Evolutionary conservation across 2,329 filamentous ascomycete genomes (phyloP), one percentile per base, ranked within the genome.

Genomic region (Phaeosphaeria sp.): DNA sequence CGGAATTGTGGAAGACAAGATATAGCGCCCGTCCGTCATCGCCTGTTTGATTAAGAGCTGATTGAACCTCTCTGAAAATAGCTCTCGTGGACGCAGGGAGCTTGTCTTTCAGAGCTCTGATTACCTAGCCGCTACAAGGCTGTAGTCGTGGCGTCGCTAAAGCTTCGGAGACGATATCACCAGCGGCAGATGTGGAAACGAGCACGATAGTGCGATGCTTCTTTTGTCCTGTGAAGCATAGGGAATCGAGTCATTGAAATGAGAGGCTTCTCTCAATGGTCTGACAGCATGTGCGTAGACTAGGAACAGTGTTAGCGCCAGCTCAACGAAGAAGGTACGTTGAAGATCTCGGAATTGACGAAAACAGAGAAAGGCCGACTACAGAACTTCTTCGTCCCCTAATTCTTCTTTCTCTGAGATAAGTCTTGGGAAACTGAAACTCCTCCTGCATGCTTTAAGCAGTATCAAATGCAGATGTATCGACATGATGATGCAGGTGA

Each of bases 341-440:
- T 40, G 57, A 36, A 40, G 51, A 58, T 55, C 48, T 55, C 49
- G 57, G 47, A 54, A 57, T 49, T 47, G 39, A 50, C 49, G 51
- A 44, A 24, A 45, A 36, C 13, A 36, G 55, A 58, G 55, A 54
- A 51, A 22, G 11, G 5, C 3, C 42, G 42, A n/a, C n/a, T n/a
- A n/a, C n/a, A n/a, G n/a, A 21, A 21, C 18, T 22, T n/a, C 21
- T n/a, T n/a, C n/a, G n/a, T n/a, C n/a, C 30, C 6, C 30, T 36
- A 36, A 36, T 36, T 5, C 30, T 15, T 15, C 30, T 36, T 36
- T 13, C 30, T 8, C 30, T 9, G 30, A 36, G 6, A 36, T 15
- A 36, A 36, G 30, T 36, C 6, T 36, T 5, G 30, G 30, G 30
- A 36, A 6, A 9, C 30, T 9, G 30, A 15, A 36, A 15, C 30